Conservation (phyloP, 164 flowering plant genomes). For the Pachysandra terminalis region DNA sequence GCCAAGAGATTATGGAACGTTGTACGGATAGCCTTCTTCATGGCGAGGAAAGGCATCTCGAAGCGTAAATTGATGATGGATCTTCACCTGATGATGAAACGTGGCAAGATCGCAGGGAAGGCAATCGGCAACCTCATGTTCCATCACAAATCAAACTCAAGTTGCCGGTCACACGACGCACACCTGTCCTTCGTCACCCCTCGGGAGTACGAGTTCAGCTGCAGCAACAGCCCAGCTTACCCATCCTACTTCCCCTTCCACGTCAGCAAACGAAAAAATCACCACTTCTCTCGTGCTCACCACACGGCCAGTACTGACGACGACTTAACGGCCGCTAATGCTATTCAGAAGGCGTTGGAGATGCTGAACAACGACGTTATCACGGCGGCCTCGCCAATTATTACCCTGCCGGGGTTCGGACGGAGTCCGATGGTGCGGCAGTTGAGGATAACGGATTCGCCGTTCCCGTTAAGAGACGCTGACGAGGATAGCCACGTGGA, state of each 20-base stretch:
- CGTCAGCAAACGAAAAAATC: slow-evolving; percentile 12
- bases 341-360: slow-evolving; percentile 28
- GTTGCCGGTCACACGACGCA: too few species aligned
- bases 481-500: slow-evolving; percentile 43
- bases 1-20: too few species aligned
- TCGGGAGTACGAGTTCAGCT: slow-evolving; percentile 60
- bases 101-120: slow-evolving; percentile 1
- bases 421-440: slow-evolving; percentile 51
- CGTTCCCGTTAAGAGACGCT: slow-evolving; percentile 40
- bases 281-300: slow-evolving; percentile 22
- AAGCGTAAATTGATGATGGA: too few species aligned
- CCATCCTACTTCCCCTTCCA: slow-evolving; percentile 7
- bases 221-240: slow-evolving; percentile 48
- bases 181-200: slow-evolving; percentile 2
- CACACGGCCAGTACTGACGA: slow-evolving; percentile 33
- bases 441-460: slow-evolving; percentile 66
- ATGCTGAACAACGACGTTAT: slow-evolving; percentile 26
- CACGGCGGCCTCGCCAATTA: slow-evolving; percentile 29
- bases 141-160: too few species aligned
- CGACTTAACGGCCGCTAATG: slow-evolving; percentile 19
- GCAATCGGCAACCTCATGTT: too few species aligned
- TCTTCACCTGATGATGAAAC: too few species aligned
- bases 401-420: slow-evolving; percentile 44
- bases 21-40: too few species aligned
- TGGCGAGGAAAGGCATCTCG: too few species aligned